A percentile compares a stretch with the other conserved stretches of the same genome.
These are phyloP conservation scores for Coccomyxa sp. DNA, from an alignment of 139 green algal species.

Conservation along the genomic window DNA sequence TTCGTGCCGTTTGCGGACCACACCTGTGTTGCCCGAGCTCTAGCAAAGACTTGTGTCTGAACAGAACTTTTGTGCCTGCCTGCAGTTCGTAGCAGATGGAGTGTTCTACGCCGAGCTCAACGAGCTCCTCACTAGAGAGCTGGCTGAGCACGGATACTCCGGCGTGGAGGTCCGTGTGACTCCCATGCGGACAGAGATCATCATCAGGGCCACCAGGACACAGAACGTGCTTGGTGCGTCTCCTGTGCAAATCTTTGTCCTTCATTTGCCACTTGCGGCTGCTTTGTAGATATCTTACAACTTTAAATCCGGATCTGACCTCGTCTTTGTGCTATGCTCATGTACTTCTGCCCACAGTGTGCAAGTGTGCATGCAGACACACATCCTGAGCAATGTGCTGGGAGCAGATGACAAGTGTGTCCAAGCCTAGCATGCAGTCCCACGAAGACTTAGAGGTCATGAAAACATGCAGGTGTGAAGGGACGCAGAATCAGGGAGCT, in stretches of 20 bases:
- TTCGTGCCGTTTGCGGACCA: neutral
- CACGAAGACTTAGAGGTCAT: too few species aligned
- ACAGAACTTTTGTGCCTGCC: neutral
- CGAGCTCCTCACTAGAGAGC: slow-evolving; percentile 95
- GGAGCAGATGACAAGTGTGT: too few species aligned
- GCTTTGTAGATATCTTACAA: too few species aligned
- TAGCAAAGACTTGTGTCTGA: neutral
- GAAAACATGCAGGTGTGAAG: slow-evolving; percentile 83
- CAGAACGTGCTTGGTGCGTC: slow-evolving; percentile 92
- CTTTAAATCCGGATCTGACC: too few species aligned
- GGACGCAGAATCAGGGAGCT: slow-evolving; percentile 97
- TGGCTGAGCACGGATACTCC: slow-evolving; percentile 94
- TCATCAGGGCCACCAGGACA: slow-evolving; percentile 97
- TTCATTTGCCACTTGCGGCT: too few species aligned
- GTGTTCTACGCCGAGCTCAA: slow-evolving; percentile 99
- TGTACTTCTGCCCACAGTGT: too few species aligned
- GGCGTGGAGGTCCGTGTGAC: slow-evolving; percentile 98
- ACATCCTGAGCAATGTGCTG: too few species aligned
- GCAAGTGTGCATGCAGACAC: too few species aligned
- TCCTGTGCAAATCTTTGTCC: neutral
- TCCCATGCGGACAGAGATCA: slow-evolving; percentile 98
- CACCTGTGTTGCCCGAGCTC: too few species aligned
- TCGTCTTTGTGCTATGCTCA: neutral
- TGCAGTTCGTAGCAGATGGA: slow-evolving; percentile 96
- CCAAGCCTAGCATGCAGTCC: too few species aligned